Base-by-base conservation (phyloP, 2,329 filamentous ascomycete genomes). In the Pseudonectria foliicola region DNA sequence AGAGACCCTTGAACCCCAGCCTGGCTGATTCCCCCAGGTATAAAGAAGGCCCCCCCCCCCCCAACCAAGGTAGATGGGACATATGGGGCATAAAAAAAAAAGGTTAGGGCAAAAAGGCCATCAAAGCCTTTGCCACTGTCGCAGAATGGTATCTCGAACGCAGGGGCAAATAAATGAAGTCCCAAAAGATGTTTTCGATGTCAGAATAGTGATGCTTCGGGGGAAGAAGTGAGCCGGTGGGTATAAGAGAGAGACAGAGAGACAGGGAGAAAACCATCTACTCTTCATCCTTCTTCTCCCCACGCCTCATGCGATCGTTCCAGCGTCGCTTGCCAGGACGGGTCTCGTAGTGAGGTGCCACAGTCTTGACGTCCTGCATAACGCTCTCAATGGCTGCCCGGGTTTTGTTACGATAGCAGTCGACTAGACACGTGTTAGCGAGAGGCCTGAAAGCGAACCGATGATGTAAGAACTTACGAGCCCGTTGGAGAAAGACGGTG, bases 351-450 rank as follows among this genome's bases (percentile, higher is more conserved):
- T 95, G 88, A 35, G 86, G 81, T 15, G 85, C 84, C 16, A 85
- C 77, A 13, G 74, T 71, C 37, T 75, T 70, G 29, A 86, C 73
- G 42, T 93, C 86, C 54, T 87, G 81, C 52, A 85, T 84, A 28
- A 80, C 75, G 14, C 75, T 78, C 52, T 93, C 76, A 65, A 94
- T 89, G 36, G 82, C 84, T 47, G 75, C 81, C 45, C 84, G 79
- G 60, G 89, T 92, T 70, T 94, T 95, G 59, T 87, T 90, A 49
- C 90, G 83, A 61, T 95, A 95, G 42, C 85, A 87, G 60, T 96
- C 90, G 61, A 96, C 88, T 93, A 26, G 2, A 10, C 5, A 21
- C 8, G 8, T 21, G 8, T 21, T 21, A 21, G 18, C 18, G 5
- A 5, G 18, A 6, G 18, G 8, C 18, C 8, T 21, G 18, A n/a